A percentile compares a stretch with the other conserved stretches of the same genome.
Conservation (phyloP, 1,139 yeast species). For the Candida freyschussii region DNA sequence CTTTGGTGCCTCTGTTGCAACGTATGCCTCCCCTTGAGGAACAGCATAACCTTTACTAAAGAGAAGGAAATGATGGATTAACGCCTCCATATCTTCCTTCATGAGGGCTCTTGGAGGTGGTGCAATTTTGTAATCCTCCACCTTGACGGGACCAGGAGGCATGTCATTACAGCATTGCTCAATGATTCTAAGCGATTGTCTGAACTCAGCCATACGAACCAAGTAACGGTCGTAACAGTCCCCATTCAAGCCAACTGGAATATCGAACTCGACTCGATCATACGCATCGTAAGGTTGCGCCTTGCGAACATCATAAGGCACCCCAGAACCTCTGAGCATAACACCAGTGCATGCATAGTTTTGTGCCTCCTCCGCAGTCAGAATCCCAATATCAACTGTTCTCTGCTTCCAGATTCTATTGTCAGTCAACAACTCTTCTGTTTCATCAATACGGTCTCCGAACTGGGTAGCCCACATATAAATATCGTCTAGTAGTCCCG, state of each 20-base stretch:
- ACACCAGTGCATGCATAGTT: conserved; percentile 80
- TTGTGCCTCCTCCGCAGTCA: conserved; percentile 83
- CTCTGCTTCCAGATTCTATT: conserved; percentile 93
- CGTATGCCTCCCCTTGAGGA: conserved; percentile 88
- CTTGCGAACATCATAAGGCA: conserved; percentile 83
- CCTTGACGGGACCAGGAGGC: conserved; percentile 92
- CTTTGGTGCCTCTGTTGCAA: conserved; percentile 92
- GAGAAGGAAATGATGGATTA: conserved; percentile 82
- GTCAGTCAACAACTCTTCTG: conserved; percentile 84
- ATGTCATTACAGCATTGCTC: conserved; percentile 87
- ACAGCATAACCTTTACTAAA: conserved; percentile 88
- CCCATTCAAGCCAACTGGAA: conserved; percentile 83
- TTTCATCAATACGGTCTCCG: conserved; percentile 88
- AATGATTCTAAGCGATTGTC: conserved; percentile 85
- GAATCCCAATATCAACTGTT: conserved; percentile 74
- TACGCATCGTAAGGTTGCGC: conserved; percentile 90
- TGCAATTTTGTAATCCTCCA: conserved; percentile 80
- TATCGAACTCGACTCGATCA: conserved; percentile 78
- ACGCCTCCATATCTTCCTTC: conserved; percentile 93
- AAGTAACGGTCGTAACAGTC: conserved; percentile 90
- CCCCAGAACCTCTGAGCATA: conserved; percentile 88
- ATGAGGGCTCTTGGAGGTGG: conserved; percentile 79
- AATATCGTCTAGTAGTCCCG: conserved; percentile 81
- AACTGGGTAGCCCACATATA: conserved; percentile 97
- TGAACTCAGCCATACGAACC: conserved; percentile 85